A percentile compares a stretch with the other conserved stretches of the same genome.
phyloP scores from a whole-genome alignment of 208 protist genomes.

The Leishmania turanica region DNA sequence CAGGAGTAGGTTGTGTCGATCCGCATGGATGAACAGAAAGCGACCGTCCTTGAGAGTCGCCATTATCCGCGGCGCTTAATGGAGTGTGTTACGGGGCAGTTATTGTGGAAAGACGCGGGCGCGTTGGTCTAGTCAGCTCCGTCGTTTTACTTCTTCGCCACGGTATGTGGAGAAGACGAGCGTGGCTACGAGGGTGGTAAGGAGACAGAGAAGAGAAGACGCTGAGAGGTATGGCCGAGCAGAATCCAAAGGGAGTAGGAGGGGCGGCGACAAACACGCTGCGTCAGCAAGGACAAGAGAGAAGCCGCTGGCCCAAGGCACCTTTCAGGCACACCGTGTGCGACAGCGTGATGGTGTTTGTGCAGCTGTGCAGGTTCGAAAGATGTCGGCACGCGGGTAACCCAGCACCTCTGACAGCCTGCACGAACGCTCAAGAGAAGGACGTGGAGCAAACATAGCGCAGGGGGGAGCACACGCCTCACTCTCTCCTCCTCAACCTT shows the following conservation, averaged over 20 bases:
- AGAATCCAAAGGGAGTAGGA: neutral
- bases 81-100: neutral
- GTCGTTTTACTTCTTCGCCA: neutral
- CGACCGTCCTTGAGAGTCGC: conserved; percentile 16
- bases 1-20: conserved; percentile 6
- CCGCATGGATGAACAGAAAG: conserved; percentile 17
- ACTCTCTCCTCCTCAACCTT: neutral
- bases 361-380: neutral
- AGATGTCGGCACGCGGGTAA: neutral
- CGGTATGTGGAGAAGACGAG: neutral
- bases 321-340: neutral
- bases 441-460: neutral
- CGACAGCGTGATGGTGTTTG: neutral
- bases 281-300: neutral
- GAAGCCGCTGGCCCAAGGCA: neutral
- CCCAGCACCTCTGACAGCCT: neutral
- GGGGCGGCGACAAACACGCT: neutral
- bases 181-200: neutral
- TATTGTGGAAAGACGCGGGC: neutral
- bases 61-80: neutral
- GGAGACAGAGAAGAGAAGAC: neutral
- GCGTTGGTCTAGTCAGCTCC: neutral
- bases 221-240: neutral
- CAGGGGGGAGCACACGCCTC: neutral
- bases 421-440: neutral